phyloP scores from a whole-genome alignment of 768 basidiomycete genomes.

The Mycena albidolilacea region DNA sequence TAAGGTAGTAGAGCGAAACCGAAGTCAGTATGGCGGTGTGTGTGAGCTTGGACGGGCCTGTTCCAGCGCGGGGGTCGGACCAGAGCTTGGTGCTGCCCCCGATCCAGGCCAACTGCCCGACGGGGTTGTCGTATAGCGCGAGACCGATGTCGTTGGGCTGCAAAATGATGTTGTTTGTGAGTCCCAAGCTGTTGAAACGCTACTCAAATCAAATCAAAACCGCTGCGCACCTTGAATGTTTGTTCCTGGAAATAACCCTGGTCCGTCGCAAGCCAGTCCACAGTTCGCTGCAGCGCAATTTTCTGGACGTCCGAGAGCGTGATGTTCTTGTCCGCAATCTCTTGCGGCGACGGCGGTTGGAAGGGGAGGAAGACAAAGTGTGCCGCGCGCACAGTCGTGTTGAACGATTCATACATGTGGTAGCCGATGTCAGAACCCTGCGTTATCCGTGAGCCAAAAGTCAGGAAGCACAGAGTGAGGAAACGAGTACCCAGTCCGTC shows the following conservation, averaged over 20 bases:
- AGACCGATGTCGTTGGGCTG: conserved; percentile 46
- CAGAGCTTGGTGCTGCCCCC: conserved; percentile 40
- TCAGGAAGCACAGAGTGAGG: neutral
- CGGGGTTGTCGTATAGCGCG: conserved; percentile 44
- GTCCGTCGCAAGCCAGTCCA: conserved; percentile 20
- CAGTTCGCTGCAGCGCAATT: conserved; percentile 17
- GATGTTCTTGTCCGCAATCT: conserved; percentile 24
- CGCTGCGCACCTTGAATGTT: neutral
- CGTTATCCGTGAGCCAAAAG: neutral
- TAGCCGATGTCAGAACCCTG: conserved; percentile 16
- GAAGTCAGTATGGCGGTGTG: conserved; percentile 39
- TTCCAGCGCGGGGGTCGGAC: conserved; percentile 37
- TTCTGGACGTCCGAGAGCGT: conserved; percentile 15
- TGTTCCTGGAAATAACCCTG: conserved; percentile 20
- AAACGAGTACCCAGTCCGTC: conserved; percentile 42
- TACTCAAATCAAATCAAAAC: no score
- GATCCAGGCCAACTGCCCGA: conserved; percentile 46
- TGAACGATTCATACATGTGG: conserved; percentile 30
- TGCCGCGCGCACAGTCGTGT: conserved; percentile 8
- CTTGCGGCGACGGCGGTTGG: conserved; percentile 12
- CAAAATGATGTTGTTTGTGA: no score
- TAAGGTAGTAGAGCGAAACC: conserved; percentile 46
- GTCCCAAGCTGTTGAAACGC: neutral
- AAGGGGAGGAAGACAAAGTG: conserved; percentile 31
- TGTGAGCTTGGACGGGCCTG: conserved; percentile 19